Base-by-base conservation (phyloP, 768 basidiomycete genomes). In the Lentinula sp. region DNA sequence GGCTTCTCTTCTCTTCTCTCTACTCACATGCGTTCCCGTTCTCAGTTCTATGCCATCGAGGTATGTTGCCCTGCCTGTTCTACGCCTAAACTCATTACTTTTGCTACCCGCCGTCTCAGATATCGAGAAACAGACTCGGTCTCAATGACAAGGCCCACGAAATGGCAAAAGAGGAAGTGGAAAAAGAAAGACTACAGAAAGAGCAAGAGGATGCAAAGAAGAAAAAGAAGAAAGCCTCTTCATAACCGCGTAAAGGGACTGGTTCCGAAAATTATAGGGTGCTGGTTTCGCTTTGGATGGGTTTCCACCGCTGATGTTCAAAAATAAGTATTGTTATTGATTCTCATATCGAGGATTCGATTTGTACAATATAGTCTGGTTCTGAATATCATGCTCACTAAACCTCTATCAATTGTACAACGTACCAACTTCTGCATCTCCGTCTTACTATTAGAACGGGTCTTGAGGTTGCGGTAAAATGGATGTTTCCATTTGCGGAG, bases 41-140 rank as follows among this genome's bases (percentile, higher is more conserved):
- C 71, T 45, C 74, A 98, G 82, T 99, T 98, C 79, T 94, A 94
- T 67, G 94, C 91, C 10, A 85, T 93, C 69, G 97, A 97, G 79
- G 91, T 91, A 69, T 59, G 72, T 62, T 32, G 18, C 16, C 23
- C 46, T 62, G n/a, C 36, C 46, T 61, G 59, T 57, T 56, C 46
- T 23, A 28, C 43, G 39, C 36, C 46, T 36, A 48, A 42, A 23
- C 33, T 59, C 18, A 23, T 36, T 56, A 10, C 56, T 16, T 35
- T 41, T 59, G 23, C 28, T 41, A 1, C n/a, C 23, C 46, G 46
- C 0, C 20, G 12, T 20, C 20, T 28, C 15, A 97, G 91, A 95
- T 99, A 72, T 85, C 93, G 9, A 86, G 97, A 62, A 98, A 98
- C 77, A 79, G 88, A 60, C 81, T 93, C 0, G 95, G 94, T 1